Evolutionary conservation across 2,329 filamentous ascomycete species (phyloP).

Genomic region (Ambrosiella xylebori): DNA sequence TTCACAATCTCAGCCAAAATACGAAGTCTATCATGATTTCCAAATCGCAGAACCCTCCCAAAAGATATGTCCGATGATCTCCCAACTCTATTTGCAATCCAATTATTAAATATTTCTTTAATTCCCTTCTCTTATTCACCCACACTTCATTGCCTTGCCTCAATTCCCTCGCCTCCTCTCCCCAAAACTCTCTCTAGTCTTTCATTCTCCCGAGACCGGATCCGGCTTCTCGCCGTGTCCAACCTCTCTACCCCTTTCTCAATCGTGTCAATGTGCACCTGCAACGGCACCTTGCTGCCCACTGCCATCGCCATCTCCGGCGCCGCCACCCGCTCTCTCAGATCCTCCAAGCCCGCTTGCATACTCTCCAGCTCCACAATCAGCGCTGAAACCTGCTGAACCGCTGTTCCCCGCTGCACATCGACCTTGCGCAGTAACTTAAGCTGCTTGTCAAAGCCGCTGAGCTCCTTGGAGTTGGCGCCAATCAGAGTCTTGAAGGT

Average conservation of each 20-base stretch:
- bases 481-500: constrained; percentile 60
- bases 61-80: constrained; percentile 1
- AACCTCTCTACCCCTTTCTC: constrained; percentile 55
- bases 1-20: neutral
- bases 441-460: constrained; percentile 46
- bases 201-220: constrained; percentile 41
- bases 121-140: neutral
- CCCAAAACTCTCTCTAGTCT: constrained; percentile 34
- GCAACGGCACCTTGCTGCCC: constrained; percentile 37
- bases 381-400: constrained; percentile 50
- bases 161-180: constrained; percentile 21
- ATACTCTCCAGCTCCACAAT: constrained; percentile 60
- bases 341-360: constrained; percentile 49
- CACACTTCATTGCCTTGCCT: neutral
- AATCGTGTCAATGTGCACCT: constrained; percentile 61
- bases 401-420: constrained; percentile 45
- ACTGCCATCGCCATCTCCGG: constrained; percentile 41
- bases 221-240: constrained; percentile 43
- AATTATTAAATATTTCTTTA: neutral
- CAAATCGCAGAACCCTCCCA: neutral
- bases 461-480: constrained; percentile 43
- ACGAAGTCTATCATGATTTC: constrained; percentile 3
- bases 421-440: constrained; percentile 48
- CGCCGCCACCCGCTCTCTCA: constrained; percentile 52
- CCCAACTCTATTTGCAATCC: neutral